Base-by-base conservation (phyloP, 306 rosid genomes). In the Arachis hypogaea region DNA sequence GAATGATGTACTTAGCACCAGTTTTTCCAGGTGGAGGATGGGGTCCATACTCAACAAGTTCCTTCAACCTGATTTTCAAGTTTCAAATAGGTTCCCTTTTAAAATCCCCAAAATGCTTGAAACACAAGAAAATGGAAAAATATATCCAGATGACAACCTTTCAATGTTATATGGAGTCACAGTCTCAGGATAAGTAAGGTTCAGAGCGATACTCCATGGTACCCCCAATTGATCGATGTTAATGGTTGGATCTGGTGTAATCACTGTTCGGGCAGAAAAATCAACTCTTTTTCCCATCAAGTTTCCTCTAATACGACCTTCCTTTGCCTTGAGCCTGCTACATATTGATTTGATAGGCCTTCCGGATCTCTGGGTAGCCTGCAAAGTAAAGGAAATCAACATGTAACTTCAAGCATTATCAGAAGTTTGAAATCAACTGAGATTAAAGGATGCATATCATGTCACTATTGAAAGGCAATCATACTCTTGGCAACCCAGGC, bases 1-100 rank as follows among this genome's bases (percentile, higher is more conserved):
- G 88, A 81, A 94, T 94, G 63, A 94, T 94, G 78, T 94, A 94
- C 88, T 92, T 94, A 41, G 99, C 99, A 84, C 99, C 99, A 69
- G 99, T 94, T 92, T 94, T 94, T 55, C 99, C 99, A 28, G 99
- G 97, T 1, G 99, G 99, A 65, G 99, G 99, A 83, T 94, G 99
- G 18, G 99, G 97, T 30, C 99, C 99, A 42, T 92, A 83, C 81
- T 94, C 98, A 63, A 94, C 99, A 60, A 94, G 97, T 85, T 92
- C 98, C 90, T 94, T 94, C 81, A 94, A 83, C 77, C 99, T 94
- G 84, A 38, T 61, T 63, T 82, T 61, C 9, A 54, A 43, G 46
- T 46, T 52, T 9, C 52, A 55, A 76, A 72, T 12, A 50, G 9
- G 38, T 28, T 40, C 3, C 1, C 41, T 63, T 29, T 29, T 59